phyloP scores from a whole-genome alignment of 768 basidiomycete genomes.

The Cyclocybe aegerita region DNA sequence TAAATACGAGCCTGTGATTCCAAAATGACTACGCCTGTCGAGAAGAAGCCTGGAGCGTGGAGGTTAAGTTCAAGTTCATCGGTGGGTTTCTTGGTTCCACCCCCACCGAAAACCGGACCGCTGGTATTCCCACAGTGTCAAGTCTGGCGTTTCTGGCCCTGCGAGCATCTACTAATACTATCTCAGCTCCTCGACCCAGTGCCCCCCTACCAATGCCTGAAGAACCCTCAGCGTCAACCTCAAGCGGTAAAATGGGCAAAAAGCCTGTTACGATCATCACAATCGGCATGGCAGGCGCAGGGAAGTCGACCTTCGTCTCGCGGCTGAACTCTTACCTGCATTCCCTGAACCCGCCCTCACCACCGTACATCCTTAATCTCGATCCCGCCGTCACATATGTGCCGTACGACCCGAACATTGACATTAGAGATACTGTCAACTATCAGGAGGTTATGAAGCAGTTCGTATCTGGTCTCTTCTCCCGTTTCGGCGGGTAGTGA shows the following conservation, averaged over 20 bases:
- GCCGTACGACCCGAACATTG: conserved; percentile 95
- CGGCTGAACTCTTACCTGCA: conserved; percentile 92
- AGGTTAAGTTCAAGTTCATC: no score
- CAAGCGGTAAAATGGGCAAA: conserved; percentile 27
- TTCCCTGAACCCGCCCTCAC: conserved; percentile 55
- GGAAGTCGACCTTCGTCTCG: conserved; percentile 97
- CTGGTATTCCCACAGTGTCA: background rate
- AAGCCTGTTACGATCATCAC: conserved; percentile 85
- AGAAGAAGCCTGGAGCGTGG: no score
- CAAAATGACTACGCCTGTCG: no score
- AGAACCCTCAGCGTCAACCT: conserved; percentile 8
- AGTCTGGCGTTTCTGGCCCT: background rate
- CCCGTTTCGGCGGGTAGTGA: conserved; percentile 14
- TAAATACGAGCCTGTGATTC: no score
- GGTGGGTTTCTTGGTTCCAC: background rate
- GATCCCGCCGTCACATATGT: conserved; percentile 93
- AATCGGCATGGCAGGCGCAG: conserved; percentile 96
- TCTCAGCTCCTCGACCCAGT: no score
- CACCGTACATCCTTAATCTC: conserved; percentile 95
- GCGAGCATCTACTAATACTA: no score
- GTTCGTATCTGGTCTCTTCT: conserved; percentile 37
- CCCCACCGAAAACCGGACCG: background rate
- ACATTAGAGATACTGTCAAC: conserved; percentile 96
- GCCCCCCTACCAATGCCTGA: background rate
- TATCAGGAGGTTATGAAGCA: conserved; percentile 99